A percentile compares a stretch with the other conserved stretches of the same genome.
These are phyloP conservation scores for Candida parachauliodes DNA, from an alignment of 805 yeast species.

Conservation along the genomic window DNA sequence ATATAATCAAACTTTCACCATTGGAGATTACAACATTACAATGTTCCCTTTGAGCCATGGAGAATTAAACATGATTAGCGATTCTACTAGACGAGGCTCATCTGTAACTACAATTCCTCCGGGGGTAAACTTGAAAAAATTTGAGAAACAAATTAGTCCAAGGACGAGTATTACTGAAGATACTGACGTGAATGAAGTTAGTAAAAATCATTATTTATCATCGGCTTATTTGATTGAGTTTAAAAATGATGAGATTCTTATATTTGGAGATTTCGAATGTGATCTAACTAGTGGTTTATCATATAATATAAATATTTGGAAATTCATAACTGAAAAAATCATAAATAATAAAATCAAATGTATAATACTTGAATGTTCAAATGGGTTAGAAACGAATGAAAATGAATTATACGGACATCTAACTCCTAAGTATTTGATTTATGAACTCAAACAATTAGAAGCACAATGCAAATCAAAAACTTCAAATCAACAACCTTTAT, in stretches of 20 bases:
- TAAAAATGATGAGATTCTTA: slow-evolving; percentile 30
- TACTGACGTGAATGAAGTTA: neutral
- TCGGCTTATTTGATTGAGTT: slow-evolving; percentile 60
- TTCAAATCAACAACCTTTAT: slow-evolving; percentile 29
- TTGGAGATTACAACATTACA: slow-evolving; percentile 21
- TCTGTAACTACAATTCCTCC: slow-evolving; percentile 5
- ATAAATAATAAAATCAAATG: slow-evolving; percentile 39
- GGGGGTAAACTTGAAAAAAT: neutral
- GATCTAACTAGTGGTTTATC: slow-evolving; percentile 46
- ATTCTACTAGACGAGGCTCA: neutral
- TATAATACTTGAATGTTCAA: slow-evolving; percentile 77
- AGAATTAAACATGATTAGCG: slow-evolving; percentile 8
- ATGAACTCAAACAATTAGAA: slow-evolving; percentile 44
- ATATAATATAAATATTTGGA: slow-evolving; percentile 53
- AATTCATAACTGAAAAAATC: slow-evolving; percentile 45
- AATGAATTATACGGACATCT: slow-evolving; percentile 72
- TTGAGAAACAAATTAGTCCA: neutral
- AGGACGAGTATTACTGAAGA: neutral
- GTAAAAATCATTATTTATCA: slow-evolving; percentile 32
- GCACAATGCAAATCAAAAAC: slow-evolving; percentile 10
- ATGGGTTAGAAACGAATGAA: slow-evolving; percentile 34
- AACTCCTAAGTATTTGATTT: slow-evolving; percentile 60
- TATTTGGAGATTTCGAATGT: slow-evolving; percentile 85
- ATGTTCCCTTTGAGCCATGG: slow-evolving; percentile 37
- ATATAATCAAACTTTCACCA: slow-evolving; percentile 11